phyloP scores from a whole-genome alignment of 2,329 filamentous ascomycete species.

The Hymenoscyphus linearis region DNA sequence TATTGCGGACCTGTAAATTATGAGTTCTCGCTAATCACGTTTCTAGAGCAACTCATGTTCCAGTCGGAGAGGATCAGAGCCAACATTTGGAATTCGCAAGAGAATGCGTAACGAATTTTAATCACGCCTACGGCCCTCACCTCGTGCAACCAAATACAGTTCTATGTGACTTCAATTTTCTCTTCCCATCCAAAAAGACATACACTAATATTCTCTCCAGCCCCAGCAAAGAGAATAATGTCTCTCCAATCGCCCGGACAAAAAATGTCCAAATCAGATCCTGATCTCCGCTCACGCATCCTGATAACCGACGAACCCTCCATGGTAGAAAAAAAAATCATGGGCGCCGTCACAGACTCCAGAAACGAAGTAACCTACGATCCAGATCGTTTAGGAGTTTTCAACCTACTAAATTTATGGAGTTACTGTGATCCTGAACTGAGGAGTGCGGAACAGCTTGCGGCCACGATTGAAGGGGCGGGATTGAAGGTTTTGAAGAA shows the following conservation, averaged over 20 bases:
- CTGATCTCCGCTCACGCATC: slow-evolving; percentile 68
- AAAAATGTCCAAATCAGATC: slow-evolving; percentile 94
- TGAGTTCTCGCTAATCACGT: slow-evolving; percentile 6
- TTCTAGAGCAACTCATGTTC: slow-evolving; percentile 78
- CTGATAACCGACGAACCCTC: slow-evolving; percentile 67
- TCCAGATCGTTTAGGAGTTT: slow-evolving; percentile 70
- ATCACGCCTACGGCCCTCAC: slow-evolving; percentile 61
- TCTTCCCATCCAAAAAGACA: neutral
- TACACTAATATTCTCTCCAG: slow-evolving; percentile 16
- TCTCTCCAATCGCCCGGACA: slow-evolving; percentile 69
- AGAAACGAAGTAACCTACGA: slow-evolving; percentile 65
- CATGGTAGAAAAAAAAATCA: slow-evolving; percentile 65
- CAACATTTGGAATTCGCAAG: slow-evolving; percentile 94
- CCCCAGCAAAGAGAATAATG: slow-evolving; percentile 78
- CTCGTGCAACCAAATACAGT: slow-evolving; percentile 66
- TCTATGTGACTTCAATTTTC: slow-evolving; percentile 49
- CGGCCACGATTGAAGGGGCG: slow-evolving; percentile 35
- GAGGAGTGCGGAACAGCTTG: slow-evolving; percentile 39
- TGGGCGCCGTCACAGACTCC: slow-evolving; percentile 71
- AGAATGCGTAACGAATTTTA: slow-evolving; percentile 82
- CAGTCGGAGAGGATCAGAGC: slow-evolving; percentile 90
- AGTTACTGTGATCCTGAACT: slow-evolving; percentile 54
- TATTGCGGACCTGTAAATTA: neutral
- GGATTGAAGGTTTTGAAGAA: slow-evolving; percentile 59
- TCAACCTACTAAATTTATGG: slow-evolving; percentile 81